These are phyloP conservation scores for Podospora sp. DNA, from an alignment of 495 filamentous ascomycete species.

Conservation along the genomic window DNA sequence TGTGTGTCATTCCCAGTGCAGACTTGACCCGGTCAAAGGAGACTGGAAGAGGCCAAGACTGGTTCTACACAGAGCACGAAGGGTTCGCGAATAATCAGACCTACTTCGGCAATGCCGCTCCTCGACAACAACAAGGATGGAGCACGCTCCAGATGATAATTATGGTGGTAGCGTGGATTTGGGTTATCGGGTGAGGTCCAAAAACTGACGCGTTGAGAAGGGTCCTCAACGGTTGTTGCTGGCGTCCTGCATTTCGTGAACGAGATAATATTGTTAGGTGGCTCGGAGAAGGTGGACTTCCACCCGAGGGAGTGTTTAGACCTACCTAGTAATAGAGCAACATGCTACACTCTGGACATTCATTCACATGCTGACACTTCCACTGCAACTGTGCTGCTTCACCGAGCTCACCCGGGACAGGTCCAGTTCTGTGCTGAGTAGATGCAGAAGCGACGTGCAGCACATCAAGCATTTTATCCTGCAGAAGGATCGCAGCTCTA, in stretches of 20 bases:
- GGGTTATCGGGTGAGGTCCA: neutral
- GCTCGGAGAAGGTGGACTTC: too few species aligned
- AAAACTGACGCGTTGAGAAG: too few species aligned
- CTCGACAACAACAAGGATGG: neutral
- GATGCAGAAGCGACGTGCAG: neutral
- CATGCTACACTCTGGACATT: too few species aligned
- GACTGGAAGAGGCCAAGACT: neutral
- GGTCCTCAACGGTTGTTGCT: too few species aligned
- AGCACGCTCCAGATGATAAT: neutral
- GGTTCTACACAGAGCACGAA: neutral
- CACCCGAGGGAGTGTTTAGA: too few species aligned
- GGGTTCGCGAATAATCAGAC: neutral
- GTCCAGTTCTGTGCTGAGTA: neutral
- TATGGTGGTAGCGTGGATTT: neutral
- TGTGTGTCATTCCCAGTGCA: neutral
- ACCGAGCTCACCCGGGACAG: neutral
- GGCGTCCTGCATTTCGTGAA: too few species aligned
- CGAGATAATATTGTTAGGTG: too few species aligned
- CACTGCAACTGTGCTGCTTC: too few species aligned
- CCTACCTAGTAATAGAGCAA: too few species aligned
- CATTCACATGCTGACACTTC: too few species aligned
- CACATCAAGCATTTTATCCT: neutral
- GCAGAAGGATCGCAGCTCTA: neutral
- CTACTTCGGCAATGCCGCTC: neutral
- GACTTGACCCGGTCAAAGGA: neutral